phyloP scores from a whole-genome alignment of 768 basidiomycete species.

The Tubosaeta sp. region DNA sequence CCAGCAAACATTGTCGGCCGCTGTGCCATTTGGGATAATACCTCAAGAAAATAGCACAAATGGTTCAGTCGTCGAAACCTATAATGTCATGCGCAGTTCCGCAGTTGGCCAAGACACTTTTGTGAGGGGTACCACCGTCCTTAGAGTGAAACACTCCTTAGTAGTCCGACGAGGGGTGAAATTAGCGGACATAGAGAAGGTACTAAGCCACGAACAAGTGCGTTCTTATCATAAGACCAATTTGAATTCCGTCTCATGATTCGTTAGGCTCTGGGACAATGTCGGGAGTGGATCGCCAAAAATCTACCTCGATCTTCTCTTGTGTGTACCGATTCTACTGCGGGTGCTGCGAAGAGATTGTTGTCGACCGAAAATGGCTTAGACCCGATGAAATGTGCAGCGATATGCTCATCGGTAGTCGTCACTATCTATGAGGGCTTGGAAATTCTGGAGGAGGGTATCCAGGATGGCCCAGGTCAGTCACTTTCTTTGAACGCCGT shows the following conservation, averaged over 20 bases:
- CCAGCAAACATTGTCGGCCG: slow-evolving; percentile 46
- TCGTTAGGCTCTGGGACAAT: slow-evolving; percentile 72
- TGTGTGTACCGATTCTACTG: slow-evolving; percentile 67
- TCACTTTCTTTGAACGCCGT: not conserved
- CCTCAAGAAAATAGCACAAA: slow-evolving; percentile 80
- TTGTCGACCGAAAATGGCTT: slow-evolving; percentile 33
- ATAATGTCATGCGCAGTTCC: slow-evolving; percentile 53
- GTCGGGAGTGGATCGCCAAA: slow-evolving; percentile 52
- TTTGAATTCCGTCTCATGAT: not conserved
- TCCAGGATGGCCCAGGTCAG: slow-evolving; percentile 49
- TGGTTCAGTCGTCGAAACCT: slow-evolving; percentile 71
- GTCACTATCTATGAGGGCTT: slow-evolving; percentile 56
- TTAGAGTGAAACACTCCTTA: slow-evolving; percentile 67
- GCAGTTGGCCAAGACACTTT: slow-evolving; percentile 40
- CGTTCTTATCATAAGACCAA: slow-evolving; percentile 8
- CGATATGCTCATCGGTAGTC: slow-evolving; percentile 71
- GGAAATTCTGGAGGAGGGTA: slow-evolving; percentile 53
- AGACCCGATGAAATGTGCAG: slow-evolving; percentile 50
- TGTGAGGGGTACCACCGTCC: slow-evolving; percentile 54
- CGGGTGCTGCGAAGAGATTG: slow-evolving; percentile 54
- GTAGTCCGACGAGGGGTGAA: slow-evolving; percentile 57
- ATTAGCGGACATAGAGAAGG: slow-evolving; percentile 47
- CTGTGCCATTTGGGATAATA: slow-evolving; percentile 52
- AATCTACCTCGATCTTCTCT: slow-evolving; percentile 49
- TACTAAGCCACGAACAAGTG: slow-evolving; percentile 83